Evolutionary conservation across 768 basidiomycete species (phyloP).

Genomic region (Russula lepida): DNA sequence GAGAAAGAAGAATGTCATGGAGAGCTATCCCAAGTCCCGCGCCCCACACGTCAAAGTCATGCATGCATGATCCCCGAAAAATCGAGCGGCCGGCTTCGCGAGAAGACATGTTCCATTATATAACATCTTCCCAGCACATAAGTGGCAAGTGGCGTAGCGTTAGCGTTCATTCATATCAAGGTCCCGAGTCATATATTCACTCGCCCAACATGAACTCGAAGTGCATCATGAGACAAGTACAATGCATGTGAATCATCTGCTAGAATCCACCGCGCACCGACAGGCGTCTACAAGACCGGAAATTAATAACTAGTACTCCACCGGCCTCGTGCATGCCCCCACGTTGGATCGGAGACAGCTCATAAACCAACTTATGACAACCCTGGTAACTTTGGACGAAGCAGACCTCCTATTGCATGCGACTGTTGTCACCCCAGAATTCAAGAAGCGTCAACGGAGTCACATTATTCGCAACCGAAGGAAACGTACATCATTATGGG

Average conservation of each 20-base stretch:
- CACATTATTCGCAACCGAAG: not conserved
- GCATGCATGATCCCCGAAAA: conserved; percentile 20
- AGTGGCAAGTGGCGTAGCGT: too few relatives aligned
- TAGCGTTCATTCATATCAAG: not conserved
- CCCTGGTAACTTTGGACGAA: conserved; percentile 6
- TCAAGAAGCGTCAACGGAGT: not conserved
- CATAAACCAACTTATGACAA: not conserved
- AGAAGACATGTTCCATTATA: not conserved
- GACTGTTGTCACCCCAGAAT: not conserved
- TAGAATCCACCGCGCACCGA: not conserved
- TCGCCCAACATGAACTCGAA: not conserved
- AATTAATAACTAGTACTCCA: not conserved
- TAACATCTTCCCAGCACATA: too few relatives aligned
- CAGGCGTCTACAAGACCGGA: not conserved
- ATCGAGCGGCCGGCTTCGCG: conserved; percentile 28
- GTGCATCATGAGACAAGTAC: not conserved
- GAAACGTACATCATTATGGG: not conserved
- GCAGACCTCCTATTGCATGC: not conserved
- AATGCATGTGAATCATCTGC: not conserved
- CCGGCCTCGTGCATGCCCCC: not conserved
- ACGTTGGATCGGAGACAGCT: not conserved
- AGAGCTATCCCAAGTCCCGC: conserved; percentile 2
- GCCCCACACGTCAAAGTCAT: conserved; percentile 18
- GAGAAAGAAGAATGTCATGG: conserved; percentile 19
- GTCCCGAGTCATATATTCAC: not conserved